Conservation (phyloP, 805 yeast species). For the Myxozyma lipomycoides region DNA sequence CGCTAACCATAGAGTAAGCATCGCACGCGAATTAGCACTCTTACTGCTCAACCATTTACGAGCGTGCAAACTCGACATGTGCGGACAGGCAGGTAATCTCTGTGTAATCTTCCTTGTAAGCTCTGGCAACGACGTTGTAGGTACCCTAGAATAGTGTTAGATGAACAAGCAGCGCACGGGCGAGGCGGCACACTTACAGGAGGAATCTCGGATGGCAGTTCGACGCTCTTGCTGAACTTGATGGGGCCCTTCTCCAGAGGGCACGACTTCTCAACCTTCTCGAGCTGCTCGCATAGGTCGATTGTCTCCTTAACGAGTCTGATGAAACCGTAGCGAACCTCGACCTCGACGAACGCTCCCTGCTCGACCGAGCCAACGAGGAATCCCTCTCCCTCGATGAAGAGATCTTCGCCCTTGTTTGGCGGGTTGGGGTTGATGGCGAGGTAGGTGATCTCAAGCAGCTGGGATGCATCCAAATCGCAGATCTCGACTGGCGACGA, state of each 20-base stretch:
- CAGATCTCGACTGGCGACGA: constrained; percentile 80
- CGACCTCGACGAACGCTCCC: constrained; percentile 93
- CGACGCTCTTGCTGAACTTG: constrained; percentile 63
- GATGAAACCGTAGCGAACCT: constrained; percentile 88
- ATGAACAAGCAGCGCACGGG: background rate
- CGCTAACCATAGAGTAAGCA: too few species aligned
- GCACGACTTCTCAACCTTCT: constrained; percentile 78
- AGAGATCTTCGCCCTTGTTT: constrained; percentile 72
- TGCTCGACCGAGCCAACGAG: constrained; percentile 56
- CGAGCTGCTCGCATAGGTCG: constrained; percentile 84
- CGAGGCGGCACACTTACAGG: constrained; percentile 48
- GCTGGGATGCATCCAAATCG: constrained; percentile 60
- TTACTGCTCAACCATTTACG: constrained; percentile 7
- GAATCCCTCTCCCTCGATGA: constrained; percentile 70
- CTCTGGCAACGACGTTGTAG: constrained; percentile 82
- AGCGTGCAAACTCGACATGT: constrained; percentile 36
- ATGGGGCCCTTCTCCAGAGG: constrained; percentile 73
- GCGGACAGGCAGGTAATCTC: constrained; percentile 75
- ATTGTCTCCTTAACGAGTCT: constrained; percentile 82
- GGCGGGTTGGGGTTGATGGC: constrained; percentile 84
- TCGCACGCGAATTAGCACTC: too few species aligned
- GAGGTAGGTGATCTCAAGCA: constrained; percentile 58
- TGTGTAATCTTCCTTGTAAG: constrained; percentile 78
- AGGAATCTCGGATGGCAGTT: constrained; percentile 87
- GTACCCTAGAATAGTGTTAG: constrained; percentile 49